Conservation (phyloP, 1,284 basidiomycete genomes). For the Tranzscheliella williamsii region DNA sequence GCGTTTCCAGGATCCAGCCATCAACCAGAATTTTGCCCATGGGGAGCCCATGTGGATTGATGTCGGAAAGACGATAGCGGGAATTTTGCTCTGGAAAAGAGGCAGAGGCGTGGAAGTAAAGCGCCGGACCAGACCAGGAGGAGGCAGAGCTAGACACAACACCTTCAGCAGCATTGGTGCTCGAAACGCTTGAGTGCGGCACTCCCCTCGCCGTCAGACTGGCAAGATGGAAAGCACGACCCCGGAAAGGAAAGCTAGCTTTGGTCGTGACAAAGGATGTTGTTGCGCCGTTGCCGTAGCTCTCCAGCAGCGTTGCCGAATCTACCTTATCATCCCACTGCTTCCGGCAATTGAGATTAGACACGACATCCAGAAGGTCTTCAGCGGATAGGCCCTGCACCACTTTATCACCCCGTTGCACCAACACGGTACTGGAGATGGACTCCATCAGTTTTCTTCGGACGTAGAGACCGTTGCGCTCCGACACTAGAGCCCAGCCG, state of each 20-base stretch:
- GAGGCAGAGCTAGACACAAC: conserved; percentile 60
- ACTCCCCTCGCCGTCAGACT: conserved; percentile 69
- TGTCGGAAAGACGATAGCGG: conserved; percentile 69
- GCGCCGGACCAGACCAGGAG: conserved; percentile 62
- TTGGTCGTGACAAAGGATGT: conserved; percentile 65
- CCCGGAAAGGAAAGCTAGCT: conserved; percentile 85
- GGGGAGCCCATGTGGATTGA: conserved; percentile 77
- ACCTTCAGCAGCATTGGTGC: conserved; percentile 15
- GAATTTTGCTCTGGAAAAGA: conserved; percentile 72
- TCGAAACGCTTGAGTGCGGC: conserved; percentile 18
- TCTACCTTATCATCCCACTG: conserved; percentile 85
- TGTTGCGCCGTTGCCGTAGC: conserved; percentile 76
- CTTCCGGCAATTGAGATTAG: conserved; percentile 69
- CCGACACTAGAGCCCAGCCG: conserved; percentile 80
- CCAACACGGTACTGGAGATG: conserved; percentile 78
- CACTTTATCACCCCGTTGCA: conserved; percentile 87
- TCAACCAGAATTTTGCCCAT: conserved; percentile 83
- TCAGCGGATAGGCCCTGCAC: conserved; percentile 93
- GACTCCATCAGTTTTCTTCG: conserved; percentile 75
- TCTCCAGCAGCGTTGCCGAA: conserved; percentile 72
- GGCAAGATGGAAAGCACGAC: conserved; percentile 81
- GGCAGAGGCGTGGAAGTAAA: conserved; percentile 62
- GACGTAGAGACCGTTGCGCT: conserved; percentile 76
- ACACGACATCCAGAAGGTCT: conserved; percentile 74
- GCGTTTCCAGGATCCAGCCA: conserved; percentile 94